phyloP scores from a whole-genome alignment of 148 eudicot genomes.

The Nepenthes gracilis region DNA sequence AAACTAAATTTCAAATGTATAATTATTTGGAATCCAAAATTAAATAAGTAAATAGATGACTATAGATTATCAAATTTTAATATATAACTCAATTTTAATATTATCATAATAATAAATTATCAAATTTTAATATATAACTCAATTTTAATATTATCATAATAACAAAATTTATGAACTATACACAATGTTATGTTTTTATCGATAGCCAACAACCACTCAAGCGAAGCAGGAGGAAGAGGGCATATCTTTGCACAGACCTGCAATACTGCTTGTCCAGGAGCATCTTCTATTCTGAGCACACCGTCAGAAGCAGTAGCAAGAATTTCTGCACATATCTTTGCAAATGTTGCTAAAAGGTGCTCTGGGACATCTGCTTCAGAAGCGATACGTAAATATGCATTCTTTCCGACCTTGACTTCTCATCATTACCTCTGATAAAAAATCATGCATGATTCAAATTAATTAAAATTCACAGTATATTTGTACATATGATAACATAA shows the following conservation, averaged over 20 bases:
- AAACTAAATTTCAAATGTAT: too few relatives aligned
- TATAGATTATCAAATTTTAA: too few relatives aligned
- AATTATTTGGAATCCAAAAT: too few relatives aligned
- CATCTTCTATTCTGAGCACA: constrained; percentile 56
- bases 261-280: constrained; percentile 68
- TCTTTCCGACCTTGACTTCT: constrained; percentile 61
- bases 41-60: too few relatives aligned
- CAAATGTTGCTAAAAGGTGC: constrained; percentile 88
- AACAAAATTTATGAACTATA: too few relatives aligned
- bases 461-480: not conserved
- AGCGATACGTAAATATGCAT: constrained; percentile 80
- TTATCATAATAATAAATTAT: too few relatives aligned
- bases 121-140: too few relatives aligned
- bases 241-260: constrained; percentile 46
- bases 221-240: not conserved
- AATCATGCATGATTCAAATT: not conserved
- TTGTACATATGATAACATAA: not conserved
- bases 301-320: constrained; percentile 96
- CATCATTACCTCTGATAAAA: constrained; percentile 64
- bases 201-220: not conserved
- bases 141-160: too few relatives aligned
- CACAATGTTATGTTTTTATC: too few relatives aligned
- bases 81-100: too few relatives aligned
- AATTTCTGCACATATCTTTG: constrained; percentile 93
- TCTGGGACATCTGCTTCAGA: constrained; percentile 98